A percentile compares a stretch with the other conserved stretches of the same genome.
Conservation (phyloP, 192 early-diverging fungal genomes). For the Podochytrium sp. region DNA sequence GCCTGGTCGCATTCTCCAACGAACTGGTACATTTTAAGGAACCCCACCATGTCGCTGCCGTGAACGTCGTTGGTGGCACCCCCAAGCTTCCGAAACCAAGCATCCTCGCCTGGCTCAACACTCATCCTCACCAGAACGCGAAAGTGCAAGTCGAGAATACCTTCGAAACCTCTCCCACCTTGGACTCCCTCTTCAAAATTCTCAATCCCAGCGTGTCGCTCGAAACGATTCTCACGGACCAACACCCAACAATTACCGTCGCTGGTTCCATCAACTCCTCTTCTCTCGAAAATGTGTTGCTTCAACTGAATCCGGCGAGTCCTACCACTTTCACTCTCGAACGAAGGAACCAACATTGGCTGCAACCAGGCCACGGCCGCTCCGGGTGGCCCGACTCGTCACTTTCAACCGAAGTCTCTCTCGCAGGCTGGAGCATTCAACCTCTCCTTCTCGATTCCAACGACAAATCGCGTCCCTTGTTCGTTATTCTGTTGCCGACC, state of each 20-base stretch:
- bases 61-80: neutral
- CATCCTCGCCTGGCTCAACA: neutral
- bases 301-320: neutral
- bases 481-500: neutral
- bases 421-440: neutral
- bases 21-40: too few species aligned
- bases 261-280: neutral
- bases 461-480: neutral
- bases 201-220: neutral
- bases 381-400: neutral
- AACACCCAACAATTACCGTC: neutral
- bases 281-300: neutral
- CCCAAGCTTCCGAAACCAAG: neutral
- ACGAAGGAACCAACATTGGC: neutral
- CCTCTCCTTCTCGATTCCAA: neutral
- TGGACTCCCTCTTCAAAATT: neutral
- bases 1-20: neutral
- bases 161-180: neutral
- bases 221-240: too few species aligned
- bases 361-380: neutral
- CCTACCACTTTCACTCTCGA: neutral
- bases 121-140: neutral
- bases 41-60: neutral
- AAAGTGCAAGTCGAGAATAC: neutral
- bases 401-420: neutral